A percentile compares a stretch with the other conserved stretches of the same genome.
phyloP scores from a whole-genome alignment of 352 stramenopile species.

The Globisporangium abappressorium region DNA sequence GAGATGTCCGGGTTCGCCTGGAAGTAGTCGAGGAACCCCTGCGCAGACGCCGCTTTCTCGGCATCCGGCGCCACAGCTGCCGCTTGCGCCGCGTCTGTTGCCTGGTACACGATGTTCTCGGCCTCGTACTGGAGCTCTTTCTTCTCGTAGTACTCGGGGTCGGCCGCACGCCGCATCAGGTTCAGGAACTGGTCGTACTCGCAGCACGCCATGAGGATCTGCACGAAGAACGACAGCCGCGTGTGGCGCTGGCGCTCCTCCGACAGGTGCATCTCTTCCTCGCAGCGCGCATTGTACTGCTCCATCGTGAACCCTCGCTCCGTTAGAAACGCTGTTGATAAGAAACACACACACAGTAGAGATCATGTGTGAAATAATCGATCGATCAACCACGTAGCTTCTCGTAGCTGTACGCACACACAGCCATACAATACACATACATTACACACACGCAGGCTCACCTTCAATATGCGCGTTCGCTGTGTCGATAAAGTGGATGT shows the following conservation, averaged over 20 bases:
- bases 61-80: constrained; percentile 21
- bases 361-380: neutral
- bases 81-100: constrained; percentile 34
- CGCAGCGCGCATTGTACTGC: constrained; percentile 63
- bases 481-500: constrained; percentile 67
- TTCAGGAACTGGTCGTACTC: constrained; percentile 87
- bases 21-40: constrained; percentile 73
- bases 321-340: constrained; percentile 36
- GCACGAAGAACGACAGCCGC: constrained; percentile 75
- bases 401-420: neutral
- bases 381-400: neutral
- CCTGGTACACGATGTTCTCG: constrained; percentile 58
- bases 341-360: neutral
- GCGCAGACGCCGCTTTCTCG: constrained; percentile 37
- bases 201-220: constrained; percentile 72
- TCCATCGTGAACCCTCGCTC: constrained; percentile 69
- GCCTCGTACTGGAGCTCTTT: constrained; percentile 70
- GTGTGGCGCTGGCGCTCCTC: constrained; percentile 76
- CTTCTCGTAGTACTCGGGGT: constrained; percentile 82
- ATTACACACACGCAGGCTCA: constrained; percentile 2
- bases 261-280: constrained; percentile 67
- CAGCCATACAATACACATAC: neutral
- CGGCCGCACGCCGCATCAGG: constrained; percentile 73
- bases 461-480: constrained; percentile 66
- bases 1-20: constrained; percentile 65